Base-by-base conservation (phyloP, 2,329 filamentous ascomycete genomes). In the Colletotrichum navitas region DNA sequence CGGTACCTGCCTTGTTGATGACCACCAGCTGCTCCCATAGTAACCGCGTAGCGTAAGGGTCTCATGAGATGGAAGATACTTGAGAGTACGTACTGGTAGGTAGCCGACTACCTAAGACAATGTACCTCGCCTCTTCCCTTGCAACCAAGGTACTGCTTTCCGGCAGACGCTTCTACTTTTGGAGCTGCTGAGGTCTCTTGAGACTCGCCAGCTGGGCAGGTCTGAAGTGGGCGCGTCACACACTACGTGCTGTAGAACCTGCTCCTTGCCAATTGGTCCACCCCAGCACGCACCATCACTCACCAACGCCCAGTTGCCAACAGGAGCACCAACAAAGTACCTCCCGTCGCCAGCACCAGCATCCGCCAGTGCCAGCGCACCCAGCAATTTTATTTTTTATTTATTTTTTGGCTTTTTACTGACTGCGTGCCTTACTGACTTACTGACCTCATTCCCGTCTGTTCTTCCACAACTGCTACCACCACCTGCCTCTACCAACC, bases 381-480 rank as follows among this genome's bases (percentile, higher is more conserved):
- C 58, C 43, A 61, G 68, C 67, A 58, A 58, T 34, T n/a, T n/a
- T n/a, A n/a, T n/a, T 29, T 58, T 47, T 56, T 34, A 5, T 34
- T 34, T 10, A 3, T 8, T 54, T 47, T 59, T 72, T 63, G 68
- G 68, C 66, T 69, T 69, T 69, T 60, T 54, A 63, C 65, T 63
- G 51, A 63, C 64, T 47, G 59, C 68, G 34, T 10, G 34, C 34
- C 34, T 14, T 14, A 39, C 36, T 39, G 36, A 39, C 39, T 68
- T 68, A 63, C 68, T 72, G 69, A 72, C 69, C 69, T 72, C 69
- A 72, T 72, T 69, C 65, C 66, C 59, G 54, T 71, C 68, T 68
- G 54, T 59, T 68, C 69, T 72, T 47, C 69, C 65, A 63, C 64
- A 59, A 68, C 65, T n/a, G 36, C 56, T 26, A 68, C 64, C 34